These are phyloP conservation scores for Cutaneotrichosporon dermatis DNA, from an alignment of 1,284 basidiomycete species.

Conservation along the genomic window DNA sequence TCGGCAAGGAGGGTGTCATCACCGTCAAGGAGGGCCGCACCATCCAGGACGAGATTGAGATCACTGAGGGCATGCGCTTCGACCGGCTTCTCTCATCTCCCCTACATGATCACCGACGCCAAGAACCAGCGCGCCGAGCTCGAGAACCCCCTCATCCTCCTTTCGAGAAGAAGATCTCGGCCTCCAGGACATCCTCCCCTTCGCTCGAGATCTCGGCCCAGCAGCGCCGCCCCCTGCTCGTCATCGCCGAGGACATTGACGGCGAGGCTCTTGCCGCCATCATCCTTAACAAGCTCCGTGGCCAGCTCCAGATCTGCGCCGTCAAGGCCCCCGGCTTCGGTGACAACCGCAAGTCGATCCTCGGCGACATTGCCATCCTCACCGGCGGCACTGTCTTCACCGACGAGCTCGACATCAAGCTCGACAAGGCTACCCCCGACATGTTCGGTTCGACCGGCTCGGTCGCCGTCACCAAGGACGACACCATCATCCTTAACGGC, in stretches of 20 bases:
- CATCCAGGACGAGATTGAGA: constrained; percentile 97
- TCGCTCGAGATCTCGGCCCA: constrained; percentile 89
- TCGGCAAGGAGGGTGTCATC: constrained; percentile 99
- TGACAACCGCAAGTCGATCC: constrained; percentile 97
- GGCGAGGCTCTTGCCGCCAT: constrained; percentile 96
- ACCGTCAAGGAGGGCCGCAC: constrained; percentile 98
- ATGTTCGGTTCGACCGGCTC: constrained; percentile 87
- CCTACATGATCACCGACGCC: constrained; percentile 98
- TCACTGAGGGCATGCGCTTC: constrained; percentile 99
- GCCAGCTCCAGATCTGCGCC: constrained; percentile 86
- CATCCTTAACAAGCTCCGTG: constrained; percentile 97
- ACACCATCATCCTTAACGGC: constrained; percentile 94
- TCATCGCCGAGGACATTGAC: constrained; percentile 96
- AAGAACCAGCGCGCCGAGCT: constrained; percentile 96
- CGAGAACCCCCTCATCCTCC: constrained; percentile 89
- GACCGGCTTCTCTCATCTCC: constrained; percentile 97
- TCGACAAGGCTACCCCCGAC: constrained; percentile 84
- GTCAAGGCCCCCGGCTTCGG: constrained; percentile 98
- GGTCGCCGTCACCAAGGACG: constrained; percentile 96
- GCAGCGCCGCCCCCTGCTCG: constrained; percentile 83
- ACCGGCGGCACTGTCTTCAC: constrained; percentile 97
- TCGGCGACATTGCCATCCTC: constrained; percentile 93
- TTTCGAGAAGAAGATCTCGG: constrained; percentile 98
- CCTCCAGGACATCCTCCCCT: constrained; percentile 93
- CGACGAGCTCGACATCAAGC: constrained; percentile 96